Evolutionary conservation across 148 eudicot species (phyloP), one percentile per base, ranked within the genome.

Genomic region (Rhododendron molle): DNA sequence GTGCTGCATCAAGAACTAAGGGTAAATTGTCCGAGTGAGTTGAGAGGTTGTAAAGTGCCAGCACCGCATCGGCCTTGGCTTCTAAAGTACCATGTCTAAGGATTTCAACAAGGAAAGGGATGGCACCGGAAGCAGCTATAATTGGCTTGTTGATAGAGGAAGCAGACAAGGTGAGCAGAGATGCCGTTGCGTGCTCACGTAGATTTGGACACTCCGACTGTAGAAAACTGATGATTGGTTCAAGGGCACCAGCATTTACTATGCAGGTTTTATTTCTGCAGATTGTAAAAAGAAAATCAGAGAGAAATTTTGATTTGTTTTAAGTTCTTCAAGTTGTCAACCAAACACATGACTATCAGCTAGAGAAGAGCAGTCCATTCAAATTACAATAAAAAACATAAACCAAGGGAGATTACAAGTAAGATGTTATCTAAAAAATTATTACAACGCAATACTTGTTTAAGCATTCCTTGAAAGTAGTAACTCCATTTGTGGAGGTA

Each of bases 11-110:
- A 10, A 95, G 91, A 67, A 95, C 95, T 14, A 85, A 74, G 84
- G 5, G 76, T 20, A 93, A 85, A 84, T 92, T 92, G 72, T 94
- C 87, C 0, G 90, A 86, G 88, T 93, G 85, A 0, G 98, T 95
- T 12, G 99, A 97, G 84, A 97, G 96, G 85, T 97, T 97, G 91
- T 91, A 95, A 15, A 97, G 96, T 21, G 99, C 98, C 92, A 93
- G 90, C 65, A 95, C 87, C 60, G 98, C 91, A 77, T 97, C 99
- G 15, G 90, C 88, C 87, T 93, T 97, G 80, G 99, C 94, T 87
- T 95, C 98, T 56, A 91, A 85, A 78, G 90, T 90, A 15, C 96
- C 96, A 21, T 80, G 82, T 71, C 86, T 90, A 16, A 97, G 89
- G 79, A 92, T 80, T 40, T 93, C 88, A 14, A 95, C 95, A 8